Evolutionary conservation across 163 green algal genomes (phyloP).

Genomic region (Scenedesmus sp.): DNA sequence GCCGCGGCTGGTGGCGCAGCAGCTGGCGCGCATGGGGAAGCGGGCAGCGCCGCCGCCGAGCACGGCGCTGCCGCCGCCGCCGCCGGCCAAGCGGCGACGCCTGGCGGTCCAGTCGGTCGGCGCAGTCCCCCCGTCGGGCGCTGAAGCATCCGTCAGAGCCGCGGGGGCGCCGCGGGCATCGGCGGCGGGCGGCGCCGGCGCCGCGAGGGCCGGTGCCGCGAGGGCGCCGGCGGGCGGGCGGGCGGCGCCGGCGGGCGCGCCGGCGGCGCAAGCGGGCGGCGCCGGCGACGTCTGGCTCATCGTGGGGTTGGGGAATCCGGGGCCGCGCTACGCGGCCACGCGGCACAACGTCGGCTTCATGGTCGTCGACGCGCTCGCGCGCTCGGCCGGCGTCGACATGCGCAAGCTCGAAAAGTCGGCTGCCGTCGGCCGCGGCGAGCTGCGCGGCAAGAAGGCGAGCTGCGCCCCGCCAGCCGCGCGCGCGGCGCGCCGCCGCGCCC

Average conservation of each 20-base stretch:
- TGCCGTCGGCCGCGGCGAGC: slow-evolving; percentile 63
- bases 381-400: slow-evolving; percentile 59
- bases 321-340: slow-evolving; percentile 39
- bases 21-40: not conserved
- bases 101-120: not conserved
- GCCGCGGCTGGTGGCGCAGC: not conserved
- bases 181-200: not conserved
- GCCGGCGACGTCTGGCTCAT: slow-evolving; percentile 11
- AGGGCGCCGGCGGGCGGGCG: not conserved
- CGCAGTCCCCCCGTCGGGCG: not conserved
- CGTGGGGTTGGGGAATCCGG: slow-evolving; percentile 44
- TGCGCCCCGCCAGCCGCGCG: no score
- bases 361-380: slow-evolving; percentile 68
- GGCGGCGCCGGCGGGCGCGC: not conserved
- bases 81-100: not conserved
- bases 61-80: not conserved
- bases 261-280: no score
- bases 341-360: slow-evolving; percentile 59
- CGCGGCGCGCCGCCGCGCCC: not conserved
- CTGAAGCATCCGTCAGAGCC: slow-evolving; percentile 12
- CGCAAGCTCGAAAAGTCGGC: slow-evolving; percentile 77
- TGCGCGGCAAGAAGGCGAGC: slow-evolving; percentile 51
- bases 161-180: not conserved
- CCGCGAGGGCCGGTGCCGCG: not conserved
- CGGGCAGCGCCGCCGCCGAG: not conserved